These are phyloP conservation scores for Globisporangium paddicum DNA, from an alignment of 352 stramenopile genomes.

Conservation along the genomic window DNA sequence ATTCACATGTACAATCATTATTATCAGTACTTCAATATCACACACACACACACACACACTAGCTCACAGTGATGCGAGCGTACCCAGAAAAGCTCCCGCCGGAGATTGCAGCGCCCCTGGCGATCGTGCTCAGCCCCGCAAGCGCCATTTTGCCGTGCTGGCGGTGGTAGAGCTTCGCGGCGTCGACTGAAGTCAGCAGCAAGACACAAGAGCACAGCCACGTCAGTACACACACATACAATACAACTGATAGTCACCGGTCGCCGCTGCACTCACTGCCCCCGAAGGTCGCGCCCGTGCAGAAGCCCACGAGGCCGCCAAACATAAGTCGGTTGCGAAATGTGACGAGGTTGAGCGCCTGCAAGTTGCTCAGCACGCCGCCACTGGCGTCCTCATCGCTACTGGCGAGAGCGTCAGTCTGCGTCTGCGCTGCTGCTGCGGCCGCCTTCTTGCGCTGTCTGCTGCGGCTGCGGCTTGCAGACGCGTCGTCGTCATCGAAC, in stretches of 20 bases:
- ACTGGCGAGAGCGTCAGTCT: neutral
- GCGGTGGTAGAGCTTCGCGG: conserved; percentile 55
- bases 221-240: too few relatives aligned
- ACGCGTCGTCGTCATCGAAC: conserved; percentile 46
- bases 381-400: neutral
- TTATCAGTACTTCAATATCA: neutral
- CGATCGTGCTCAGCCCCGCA: conserved; percentile 35
- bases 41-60: neutral
- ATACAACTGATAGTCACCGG: neutral
- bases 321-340: conserved; percentile 76
- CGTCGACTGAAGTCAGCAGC: too few relatives aligned
- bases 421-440: neutral
- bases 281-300: conserved; percentile 72
- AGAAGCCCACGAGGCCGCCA: conserved; percentile 71
- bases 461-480: conserved; percentile 8
- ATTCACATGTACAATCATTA: neutral
- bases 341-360: conserved; percentile 34
- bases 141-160: conserved; percentile 45
- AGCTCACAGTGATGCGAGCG: neutral
- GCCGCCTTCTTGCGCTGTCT: conserved; percentile 9
- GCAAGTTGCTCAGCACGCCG: conserved; percentile 14
- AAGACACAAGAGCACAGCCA: too few relatives aligned
- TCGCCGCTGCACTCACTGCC: conserved; percentile 36
- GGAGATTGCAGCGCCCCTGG: conserved; percentile 46
- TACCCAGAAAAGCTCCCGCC: conserved; percentile 62